Conservation (phyloP, 192 early-diverging fungal genomes). For the Coemansia sp. region DNA sequence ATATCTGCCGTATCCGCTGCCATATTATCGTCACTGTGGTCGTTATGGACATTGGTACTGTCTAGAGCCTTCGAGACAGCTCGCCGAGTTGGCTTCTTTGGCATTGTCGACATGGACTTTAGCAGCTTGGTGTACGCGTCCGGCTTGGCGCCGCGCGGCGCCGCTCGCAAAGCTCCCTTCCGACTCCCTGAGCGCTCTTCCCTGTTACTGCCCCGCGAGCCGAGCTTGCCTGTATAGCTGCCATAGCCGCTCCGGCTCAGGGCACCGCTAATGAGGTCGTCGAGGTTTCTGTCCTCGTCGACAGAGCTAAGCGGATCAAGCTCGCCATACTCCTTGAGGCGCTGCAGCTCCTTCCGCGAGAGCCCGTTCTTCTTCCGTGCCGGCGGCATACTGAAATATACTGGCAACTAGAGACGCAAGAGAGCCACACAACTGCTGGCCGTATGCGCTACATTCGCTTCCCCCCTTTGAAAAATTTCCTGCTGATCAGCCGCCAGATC, state of each 20-base stretch:
- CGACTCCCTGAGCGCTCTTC: background rate
- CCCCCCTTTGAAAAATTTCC: too few species aligned
- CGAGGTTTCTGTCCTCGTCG: conserved; percentile 29
- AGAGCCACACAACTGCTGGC: too few species aligned
- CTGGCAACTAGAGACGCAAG: background rate
- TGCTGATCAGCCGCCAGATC: too few species aligned
- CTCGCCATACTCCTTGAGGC: conserved; percentile 68
- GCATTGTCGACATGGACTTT: conserved; percentile 16
- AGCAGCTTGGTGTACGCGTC: conserved; percentile 38
- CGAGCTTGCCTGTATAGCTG: conserved; percentile 11
- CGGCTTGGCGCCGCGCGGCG: conserved; percentile 4
- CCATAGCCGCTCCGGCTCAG: conserved; percentile 33
- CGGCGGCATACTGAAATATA: conserved; percentile 28
- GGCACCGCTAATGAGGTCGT: conserved; percentile 41
- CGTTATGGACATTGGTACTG: background rate
- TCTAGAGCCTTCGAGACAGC: too few species aligned
- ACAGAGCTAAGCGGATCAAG: conserved; percentile 45
- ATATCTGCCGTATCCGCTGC: conserved; percentile 29
- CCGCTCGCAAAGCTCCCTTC: background rate
- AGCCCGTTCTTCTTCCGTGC: conserved; percentile 35
- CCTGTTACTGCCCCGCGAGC: background rate
- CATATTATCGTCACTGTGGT: conserved; percentile 38
- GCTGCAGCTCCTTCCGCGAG: conserved; percentile 46
- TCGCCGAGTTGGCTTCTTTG: too few species aligned
- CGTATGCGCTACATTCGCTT: too few species aligned